phyloP scores from a whole-genome alignment of 2,329 filamentous ascomycete genomes.

The Pleomassaria siparia region DNA sequence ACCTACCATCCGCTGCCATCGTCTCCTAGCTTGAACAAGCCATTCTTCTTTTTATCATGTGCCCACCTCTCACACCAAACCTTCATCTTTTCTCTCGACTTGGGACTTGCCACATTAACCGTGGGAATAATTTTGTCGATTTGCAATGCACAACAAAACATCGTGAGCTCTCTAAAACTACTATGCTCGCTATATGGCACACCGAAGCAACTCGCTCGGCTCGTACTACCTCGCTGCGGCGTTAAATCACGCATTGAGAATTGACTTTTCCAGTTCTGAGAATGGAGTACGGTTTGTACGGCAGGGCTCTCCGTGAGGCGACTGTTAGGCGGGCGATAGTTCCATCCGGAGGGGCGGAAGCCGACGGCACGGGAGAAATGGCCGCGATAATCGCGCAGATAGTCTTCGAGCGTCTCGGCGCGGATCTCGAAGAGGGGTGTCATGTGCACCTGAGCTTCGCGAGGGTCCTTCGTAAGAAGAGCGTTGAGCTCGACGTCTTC shows the following conservation, averaged over 20 bases:
- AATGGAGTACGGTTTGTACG: slow-evolving; percentile 66
- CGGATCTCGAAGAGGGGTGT: slow-evolving; percentile 93
- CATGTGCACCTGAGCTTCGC: slow-evolving; percentile 95
- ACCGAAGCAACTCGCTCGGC: slow-evolving; percentile 82
- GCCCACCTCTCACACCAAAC: slow-evolving; percentile 67
- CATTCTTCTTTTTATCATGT: slow-evolving; percentile 62
- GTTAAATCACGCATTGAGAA: slow-evolving; percentile 73
- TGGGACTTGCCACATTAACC: slow-evolving; percentile 76
- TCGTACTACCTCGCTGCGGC: slow-evolving; percentile 80
- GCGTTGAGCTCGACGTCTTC: slow-evolving; percentile 80
- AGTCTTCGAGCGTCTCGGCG: slow-evolving; percentile 86
- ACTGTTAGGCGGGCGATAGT: slow-evolving; percentile 72
- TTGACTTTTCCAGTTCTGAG: slow-evolving; percentile 71
- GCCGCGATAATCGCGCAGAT: slow-evolving; percentile 75
- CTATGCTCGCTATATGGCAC: slow-evolving; percentile 97
- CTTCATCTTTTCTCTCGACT: slow-evolving; percentile 67
- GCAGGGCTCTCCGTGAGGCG: slow-evolving; percentile 64
- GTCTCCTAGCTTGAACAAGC: slow-evolving; percentile 49
- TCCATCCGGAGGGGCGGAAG: slow-evolving; percentile 93
- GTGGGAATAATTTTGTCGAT: slow-evolving; percentile 93
- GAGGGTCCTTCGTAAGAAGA: slow-evolving; percentile 76
- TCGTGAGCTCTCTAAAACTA: slow-evolving; percentile 88
- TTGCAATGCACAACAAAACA: slow-evolving; percentile 85
- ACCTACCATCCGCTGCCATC: slow-evolving; percentile 11
- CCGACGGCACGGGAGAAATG: slow-evolving; percentile 86